phyloP scores from a whole-genome alignment of 1,139 yeast genomes.

The Hansenula anomala region DNA sequence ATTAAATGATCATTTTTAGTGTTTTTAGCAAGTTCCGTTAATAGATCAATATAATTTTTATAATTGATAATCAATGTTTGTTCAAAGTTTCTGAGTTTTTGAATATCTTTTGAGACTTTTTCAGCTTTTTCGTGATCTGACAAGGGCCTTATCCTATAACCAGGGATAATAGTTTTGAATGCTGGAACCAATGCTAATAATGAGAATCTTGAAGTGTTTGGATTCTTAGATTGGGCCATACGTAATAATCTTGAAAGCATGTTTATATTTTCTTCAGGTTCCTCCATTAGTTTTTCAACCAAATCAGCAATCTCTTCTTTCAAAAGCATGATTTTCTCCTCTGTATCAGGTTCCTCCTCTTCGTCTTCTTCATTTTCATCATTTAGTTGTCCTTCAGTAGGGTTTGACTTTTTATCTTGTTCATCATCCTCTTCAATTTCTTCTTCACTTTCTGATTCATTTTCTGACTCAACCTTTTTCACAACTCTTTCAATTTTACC shows the following conservation, averaged over 20 bases:
- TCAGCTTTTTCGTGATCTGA: constrained; percentile 78
- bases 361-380: constrained; percentile 29
- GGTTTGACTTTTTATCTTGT: constrained; percentile 24
- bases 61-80: constrained; percentile 70
- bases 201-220: constrained; percentile 69
- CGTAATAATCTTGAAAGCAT: constrained; percentile 66
- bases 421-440: constrained; percentile 25
- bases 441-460: constrained; percentile 23
- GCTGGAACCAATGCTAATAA: constrained; percentile 78
- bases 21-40: constrained; percentile 35
- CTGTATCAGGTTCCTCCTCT: constrained; percentile 48
- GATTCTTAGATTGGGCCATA: constrained; percentile 64
- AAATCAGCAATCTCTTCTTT: constrained; percentile 83
- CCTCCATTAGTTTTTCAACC: constrained; percentile 76
- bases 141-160: constrained; percentile 79
- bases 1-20: constrained; percentile 34
- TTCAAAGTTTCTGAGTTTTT: constrained; percentile 72
- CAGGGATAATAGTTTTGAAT: constrained; percentile 82
- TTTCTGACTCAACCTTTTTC: constrained; percentile 24
- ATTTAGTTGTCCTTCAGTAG: constrained; percentile 20
- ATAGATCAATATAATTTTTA: constrained; percentile 56
- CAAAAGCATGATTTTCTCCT: constrained; percentile 50
- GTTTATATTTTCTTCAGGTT: constrained; percentile 80
- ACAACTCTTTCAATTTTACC: constrained; percentile 67
- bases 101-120: constrained; percentile 78